Base-by-base conservation (phyloP, 306 rosid genomes). In the Hylodesmum podocarpum region DNA sequence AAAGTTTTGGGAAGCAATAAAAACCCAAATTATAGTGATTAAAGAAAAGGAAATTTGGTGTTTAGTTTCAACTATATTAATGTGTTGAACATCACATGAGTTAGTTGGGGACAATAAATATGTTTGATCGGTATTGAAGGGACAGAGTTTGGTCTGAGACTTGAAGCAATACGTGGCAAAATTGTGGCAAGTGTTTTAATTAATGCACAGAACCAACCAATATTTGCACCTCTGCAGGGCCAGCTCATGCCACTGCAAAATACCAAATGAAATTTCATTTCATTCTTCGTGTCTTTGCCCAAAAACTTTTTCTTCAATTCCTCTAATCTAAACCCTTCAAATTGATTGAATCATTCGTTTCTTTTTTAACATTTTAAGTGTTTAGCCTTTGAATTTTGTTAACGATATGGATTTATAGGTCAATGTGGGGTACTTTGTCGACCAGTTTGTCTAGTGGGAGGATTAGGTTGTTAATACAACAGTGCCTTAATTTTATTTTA, bases 91-190 rank as follows among this genome's bases (percentile, higher is more conserved):
- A 43, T 71, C 78, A 72, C 58, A 55, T 78, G 75, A 58, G 73
- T 83, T 73, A 1, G 76, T 77, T 80, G 73, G 39, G 49, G 18
- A 53, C 70, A 82, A 73, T 82, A 69, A 80, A 76, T 77, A 49
- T 19, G 80, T 49, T 51, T 31, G 59, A 25, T 66, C 64, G 19
- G 71, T 69, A 61, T 79, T 64, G 69, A 47, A 39, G 77, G 14
- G 79, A 31, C 43, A 64, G 59, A 6, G 51, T 10, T 21, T 71
- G 3, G n/a, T 47, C 34, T 65, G 3, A 11, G 36, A 31, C 24
- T 27, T 10, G 18, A 57, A 15, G 29, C 37, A 28, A 13, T 54
- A 82, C 79, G 86, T 82, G 78, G 43, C 43, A 0, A 10, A 10
- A 6, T 43, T 28, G 3, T 3, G 1, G 27, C 15, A 28, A 24